A percentile compares a stretch with the other conserved stretches of the same genome.
These are phyloP conservation scores for Eutrema japonicum DNA, from an alignment of 345 rosid genomes.

Conservation along the genomic window DNA sequence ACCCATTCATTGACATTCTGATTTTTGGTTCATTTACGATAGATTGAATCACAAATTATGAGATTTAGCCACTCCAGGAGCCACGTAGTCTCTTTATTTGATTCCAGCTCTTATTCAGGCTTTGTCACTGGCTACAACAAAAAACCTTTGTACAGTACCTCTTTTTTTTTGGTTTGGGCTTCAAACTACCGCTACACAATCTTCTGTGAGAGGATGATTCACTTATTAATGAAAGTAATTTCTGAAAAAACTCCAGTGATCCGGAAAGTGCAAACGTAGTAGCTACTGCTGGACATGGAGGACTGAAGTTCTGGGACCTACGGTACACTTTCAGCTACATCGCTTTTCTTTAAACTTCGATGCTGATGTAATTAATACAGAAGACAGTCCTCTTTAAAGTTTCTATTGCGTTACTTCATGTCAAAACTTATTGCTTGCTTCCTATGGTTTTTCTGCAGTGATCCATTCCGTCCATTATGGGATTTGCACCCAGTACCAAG, in stretches of 20 bases:
- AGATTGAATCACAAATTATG: neutral
- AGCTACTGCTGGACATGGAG: constrained; percentile 85
- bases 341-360: neutral
- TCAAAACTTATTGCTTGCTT: constrained; percentile 19
- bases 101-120: neutral
- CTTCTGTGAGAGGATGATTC: neutral
- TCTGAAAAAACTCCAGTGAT: constrained; percentile 54
- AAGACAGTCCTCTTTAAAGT: neutral
- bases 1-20: neutral
- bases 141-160: too few relatives aligned
- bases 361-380: neutral
- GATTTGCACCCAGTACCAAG: constrained; percentile 66
- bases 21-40: neutral
- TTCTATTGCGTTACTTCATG: constrained; percentile 3
- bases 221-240: neutral
- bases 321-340: constrained; percentile 53
- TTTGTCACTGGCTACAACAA: too few relatives aligned
- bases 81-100: constrained; percentile 5
- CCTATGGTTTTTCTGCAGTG: constrained; percentile 54
- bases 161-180: too few relatives aligned
- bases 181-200: too few relatives aligned
- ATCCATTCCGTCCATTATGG: constrained; percentile 87
- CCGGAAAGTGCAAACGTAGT: constrained; percentile 64
- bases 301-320: constrained; percentile 90
- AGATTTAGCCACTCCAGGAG: neutral